These are phyloP conservation scores for Serpula lacrymans DNA, from an alignment of 768 basidiomycete species.

Conservation along the genomic window DNA sequence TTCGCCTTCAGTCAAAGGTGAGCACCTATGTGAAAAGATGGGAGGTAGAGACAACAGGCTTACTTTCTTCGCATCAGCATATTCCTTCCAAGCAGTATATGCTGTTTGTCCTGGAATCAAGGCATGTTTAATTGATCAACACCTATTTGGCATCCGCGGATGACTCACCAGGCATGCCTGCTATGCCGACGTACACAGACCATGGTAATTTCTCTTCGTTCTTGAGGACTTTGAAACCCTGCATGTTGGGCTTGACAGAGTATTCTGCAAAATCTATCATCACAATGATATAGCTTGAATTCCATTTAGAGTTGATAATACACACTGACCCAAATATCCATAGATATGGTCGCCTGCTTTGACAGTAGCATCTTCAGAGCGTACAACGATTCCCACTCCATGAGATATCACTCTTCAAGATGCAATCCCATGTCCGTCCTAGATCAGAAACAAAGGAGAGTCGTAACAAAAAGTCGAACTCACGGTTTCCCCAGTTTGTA, in stretches of 20 bases:
- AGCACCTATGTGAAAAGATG: neutral
- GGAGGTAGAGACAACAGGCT: slow-evolving; percentile 4
- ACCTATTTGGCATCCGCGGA: slow-evolving; percentile 48
- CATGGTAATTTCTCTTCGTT: slow-evolving; percentile 28
- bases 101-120: slow-evolving; percentile 23
- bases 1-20: slow-evolving; percentile 50
- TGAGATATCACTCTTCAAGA: slow-evolving; percentile 13
- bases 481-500: neutral
- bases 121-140: too few species aligned
- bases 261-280: slow-evolving; percentile 2
- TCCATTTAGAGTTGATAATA: neutral
- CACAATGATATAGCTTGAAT: neutral
- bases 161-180: slow-evolving; percentile 29
- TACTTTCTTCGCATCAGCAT: slow-evolving; percentile 37
- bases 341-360: slow-evolving; percentile 32
- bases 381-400: slow-evolving; percentile 31
- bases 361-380: slow-evolving; percentile 27
- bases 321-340: neutral
- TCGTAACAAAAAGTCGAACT: neutral
- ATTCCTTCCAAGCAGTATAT: slow-evolving; percentile 27
- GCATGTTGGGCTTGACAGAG: neutral
- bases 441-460: neutral
- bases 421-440: too few species aligned
- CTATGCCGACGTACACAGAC: slow-evolving; percentile 25
- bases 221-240: slow-evolving; percentile 13